These are phyloP conservation scores for Pichia heedii DNA, from an alignment of 805 yeast genomes.

Conservation along the genomic window DNA sequence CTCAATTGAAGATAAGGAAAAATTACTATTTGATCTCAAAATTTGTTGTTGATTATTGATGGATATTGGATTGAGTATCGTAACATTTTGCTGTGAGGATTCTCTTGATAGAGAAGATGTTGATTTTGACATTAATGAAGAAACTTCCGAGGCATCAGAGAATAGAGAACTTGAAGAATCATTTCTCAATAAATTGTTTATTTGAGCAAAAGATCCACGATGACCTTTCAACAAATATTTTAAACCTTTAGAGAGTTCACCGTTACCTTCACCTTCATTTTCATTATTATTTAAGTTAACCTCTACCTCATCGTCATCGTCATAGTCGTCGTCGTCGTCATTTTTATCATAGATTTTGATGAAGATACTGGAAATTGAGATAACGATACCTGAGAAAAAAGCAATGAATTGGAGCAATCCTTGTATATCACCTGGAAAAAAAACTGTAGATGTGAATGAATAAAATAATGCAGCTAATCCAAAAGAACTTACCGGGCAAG, in stretches of 20 bases:
- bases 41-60: slow-evolving; percentile 8
- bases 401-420: slow-evolving; percentile 50
- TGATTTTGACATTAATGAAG: slow-evolving; percentile 17
- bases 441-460: slow-evolving; percentile 45
- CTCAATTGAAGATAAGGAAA: slow-evolving; percentile 22
- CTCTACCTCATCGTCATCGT: not conserved
- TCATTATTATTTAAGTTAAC: not conserved
- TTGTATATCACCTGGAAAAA: slow-evolving; percentile 44
- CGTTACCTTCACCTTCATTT: slow-evolving; percentile 8
- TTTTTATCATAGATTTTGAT: slow-evolving; percentile 28
- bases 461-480: slow-evolving; percentile 65
- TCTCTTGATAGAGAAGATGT: slow-evolving; percentile 1
- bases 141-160: slow-evolving; percentile 21
- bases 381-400: slow-evolving; percentile 38
- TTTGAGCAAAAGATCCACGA: slow-evolving; percentile 29
- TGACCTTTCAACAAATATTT: slow-evolving; percentile 25
- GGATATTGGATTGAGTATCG: slow-evolving; percentile 9
- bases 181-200: slow-evolving; percentile 16
- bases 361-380: slow-evolving; percentile 38
- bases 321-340: slow-evolving; percentile 8
- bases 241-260: slow-evolving; percentile 17
- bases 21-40: slow-evolving; percentile 2
- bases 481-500: slow-evolving; percentile 58
- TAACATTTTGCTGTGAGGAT: not conserved
- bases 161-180: slow-evolving; percentile 25